Conservation (phyloP, 2,329 filamentous ascomycete genomes). For the Monosporascus sp. region DNA sequence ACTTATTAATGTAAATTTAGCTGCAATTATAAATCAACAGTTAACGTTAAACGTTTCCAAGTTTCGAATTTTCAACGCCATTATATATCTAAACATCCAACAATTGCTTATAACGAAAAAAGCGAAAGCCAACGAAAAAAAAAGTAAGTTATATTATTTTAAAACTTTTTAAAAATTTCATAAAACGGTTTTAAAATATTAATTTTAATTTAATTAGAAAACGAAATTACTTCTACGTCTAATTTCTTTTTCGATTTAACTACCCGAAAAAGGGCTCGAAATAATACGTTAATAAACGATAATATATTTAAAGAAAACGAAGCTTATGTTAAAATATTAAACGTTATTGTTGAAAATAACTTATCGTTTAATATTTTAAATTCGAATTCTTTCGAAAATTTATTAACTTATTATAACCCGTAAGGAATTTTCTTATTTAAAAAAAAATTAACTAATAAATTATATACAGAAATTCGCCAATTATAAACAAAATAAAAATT, state of each 20-base stretch:
- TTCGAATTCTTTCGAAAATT: neutral
- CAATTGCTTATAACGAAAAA: neutral
- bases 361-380: neutral
- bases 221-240: neutral
- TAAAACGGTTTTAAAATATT: slow-evolving; percentile 1
- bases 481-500: neutral
- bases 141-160: neutral
- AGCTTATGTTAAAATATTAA: neutral
- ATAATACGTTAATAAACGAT: neutral
- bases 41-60: neutral
- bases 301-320: neutral
- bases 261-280: neutral
- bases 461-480: neutral
- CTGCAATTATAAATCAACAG: neutral
- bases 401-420: neutral
- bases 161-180: neutral
- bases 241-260: neutral
- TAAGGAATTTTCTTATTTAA: neutral
- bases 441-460: neutral
- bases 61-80: neutral
- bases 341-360: neutral
- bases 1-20: neutral
- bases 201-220: neutral
- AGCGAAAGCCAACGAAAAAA: neutral
- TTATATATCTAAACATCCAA: no score